Evolutionary conservation across 805 yeast genomes (phyloP).

Genomic region (Myxozyma mucilagina): DNA sequence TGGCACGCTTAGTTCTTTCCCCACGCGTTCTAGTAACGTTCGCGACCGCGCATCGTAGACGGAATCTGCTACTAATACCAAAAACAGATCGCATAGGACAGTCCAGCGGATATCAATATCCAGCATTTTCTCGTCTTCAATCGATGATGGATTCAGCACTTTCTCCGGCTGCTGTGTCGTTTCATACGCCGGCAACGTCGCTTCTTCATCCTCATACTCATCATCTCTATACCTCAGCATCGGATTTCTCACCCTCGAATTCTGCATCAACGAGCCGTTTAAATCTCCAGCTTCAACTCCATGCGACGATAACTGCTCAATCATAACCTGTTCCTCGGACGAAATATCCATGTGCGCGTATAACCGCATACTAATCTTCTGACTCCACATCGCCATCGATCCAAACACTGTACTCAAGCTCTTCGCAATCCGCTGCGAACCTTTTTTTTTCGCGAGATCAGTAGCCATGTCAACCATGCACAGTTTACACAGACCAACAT

Average conservation of each 20-base stretch:
- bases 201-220: background rate
- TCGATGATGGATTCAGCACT: conserved; percentile 17
- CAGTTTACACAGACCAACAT: conserved; percentile 79
- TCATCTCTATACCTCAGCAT: conserved; percentile 31
- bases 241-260: conserved; percentile 55
- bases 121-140: conserved; percentile 38
- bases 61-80: conserved; percentile 77
- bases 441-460: conserved; percentile 61
- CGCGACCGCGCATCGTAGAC: conserved; percentile 88
- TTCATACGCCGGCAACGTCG: conserved; percentile 22
- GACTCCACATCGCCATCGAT: conserved; percentile 82
- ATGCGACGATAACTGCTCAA: conserved; percentile 79
- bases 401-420: conserved; percentile 68
- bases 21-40: conserved; percentile 69
- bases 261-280: conserved; percentile 57
- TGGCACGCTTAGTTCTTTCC: conserved; percentile 57
- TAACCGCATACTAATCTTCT: conserved; percentile 64
- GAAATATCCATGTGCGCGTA: conserved; percentile 78
- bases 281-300: conserved; percentile 77
- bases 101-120: conserved; percentile 90
- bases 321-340: conserved; percentile 81
- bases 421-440: conserved; percentile 54
- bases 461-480: conserved; percentile 79
- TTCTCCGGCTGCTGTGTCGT: conserved; percentile 6
- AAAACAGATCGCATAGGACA: conserved; percentile 82